Evolutionary conservation across 352 stramenopile genomes (phyloP).

Genomic region (Globisporangium ultimum): DNA sequence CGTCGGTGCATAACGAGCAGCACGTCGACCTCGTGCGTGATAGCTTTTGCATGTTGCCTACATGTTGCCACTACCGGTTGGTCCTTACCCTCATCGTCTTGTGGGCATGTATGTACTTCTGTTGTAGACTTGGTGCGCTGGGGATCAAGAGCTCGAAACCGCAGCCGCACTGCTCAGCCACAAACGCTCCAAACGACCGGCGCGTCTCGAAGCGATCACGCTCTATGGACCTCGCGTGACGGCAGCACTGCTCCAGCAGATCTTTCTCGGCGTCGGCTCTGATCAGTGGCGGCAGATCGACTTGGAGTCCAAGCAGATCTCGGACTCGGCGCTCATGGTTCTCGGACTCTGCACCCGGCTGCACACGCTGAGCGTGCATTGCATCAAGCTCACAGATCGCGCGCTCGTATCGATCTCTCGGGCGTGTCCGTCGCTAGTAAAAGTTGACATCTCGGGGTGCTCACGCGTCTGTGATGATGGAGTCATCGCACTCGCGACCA

Average conservation of each 20-base stretch:
- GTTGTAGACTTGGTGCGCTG: conserved; percentile 64
- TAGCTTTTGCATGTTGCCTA: not conserved
- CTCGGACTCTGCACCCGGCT: conserved; percentile 39
- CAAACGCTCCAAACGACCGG: conserved; percentile 10
- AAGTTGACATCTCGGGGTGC: conserved; percentile 73
- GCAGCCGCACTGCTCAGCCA: conserved; percentile 29
- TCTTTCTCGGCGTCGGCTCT: conserved; percentile 38
- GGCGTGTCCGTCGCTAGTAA: conserved; percentile 32
- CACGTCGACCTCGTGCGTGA: conserved; percentile 54
- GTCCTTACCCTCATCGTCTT: no score
- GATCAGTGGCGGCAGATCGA: conserved; percentile 39
- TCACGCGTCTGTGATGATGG: conserved; percentile 73
- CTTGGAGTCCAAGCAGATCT: conserved; percentile 76
- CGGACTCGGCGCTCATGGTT: conserved; percentile 34
- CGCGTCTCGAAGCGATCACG: conserved; percentile 41
- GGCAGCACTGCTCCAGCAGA: conserved; percentile 29
- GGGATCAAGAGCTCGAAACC: conserved; percentile 51
- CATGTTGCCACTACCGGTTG: not conserved
- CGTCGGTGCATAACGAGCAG: conserved; percentile 45
- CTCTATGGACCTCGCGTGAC: conserved; percentile 65
- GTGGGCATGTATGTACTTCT: not conserved
- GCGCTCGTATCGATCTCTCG: conserved; percentile 42
- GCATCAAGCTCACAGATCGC: conserved; percentile 69
- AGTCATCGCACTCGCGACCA: conserved; percentile 57
- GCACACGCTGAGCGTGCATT: conserved; percentile 43